Evolutionary conservation across 108 stramenopile species (phyloP), one percentile per base, ranked within the genome.

Genomic region (Skeletonema menzelii): DNA sequence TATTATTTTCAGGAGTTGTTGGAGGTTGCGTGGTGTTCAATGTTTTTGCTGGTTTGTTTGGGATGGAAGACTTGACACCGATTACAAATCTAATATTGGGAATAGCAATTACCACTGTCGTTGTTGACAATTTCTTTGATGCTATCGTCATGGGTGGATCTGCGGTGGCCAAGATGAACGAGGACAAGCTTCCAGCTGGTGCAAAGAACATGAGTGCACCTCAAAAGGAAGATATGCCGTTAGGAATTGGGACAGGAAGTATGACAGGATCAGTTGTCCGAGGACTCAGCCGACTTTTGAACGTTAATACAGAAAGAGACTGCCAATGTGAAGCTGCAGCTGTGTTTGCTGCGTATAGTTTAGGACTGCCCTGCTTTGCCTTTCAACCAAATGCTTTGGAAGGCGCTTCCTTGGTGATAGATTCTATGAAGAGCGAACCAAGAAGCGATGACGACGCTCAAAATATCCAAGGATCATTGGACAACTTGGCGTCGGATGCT

Each of bases 321-420:
- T 91, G 95, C 40, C 85, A 92, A 63, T 92, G 88, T 65, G 97
- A 98, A 75, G 98, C 97, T 3, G 92, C 95, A 13, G 91, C 95
- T 6, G 88, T 98, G 19, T 87, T 92, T 69, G 81, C 70, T 8
- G 98, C 92, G 8, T 98, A 98, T 67, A 67, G 72, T 15, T 83
- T 96, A 15, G 98, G 98, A 31, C 65, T 97, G 63, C 97, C 98
- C n/a, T 92, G 92, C 58, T 98, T 97, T 88, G 91, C 94, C 47
- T 98, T 96, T 62, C 88, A 90, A 67, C 94, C 97, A 17, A 97
- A 96, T 67, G 93, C 94, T 27, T 73, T 94, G 58, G 98, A 98
- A 86, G 91, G 79, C 10, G 79, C 72, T 6, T 72, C 72, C 3
- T 53, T 80, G 8, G 79, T 80, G 0, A 65, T 73, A 31, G 67